Base-by-base conservation (phyloP, 2,329 filamentous ascomycete genomes). In the Exophiala oligosperma region DNA sequence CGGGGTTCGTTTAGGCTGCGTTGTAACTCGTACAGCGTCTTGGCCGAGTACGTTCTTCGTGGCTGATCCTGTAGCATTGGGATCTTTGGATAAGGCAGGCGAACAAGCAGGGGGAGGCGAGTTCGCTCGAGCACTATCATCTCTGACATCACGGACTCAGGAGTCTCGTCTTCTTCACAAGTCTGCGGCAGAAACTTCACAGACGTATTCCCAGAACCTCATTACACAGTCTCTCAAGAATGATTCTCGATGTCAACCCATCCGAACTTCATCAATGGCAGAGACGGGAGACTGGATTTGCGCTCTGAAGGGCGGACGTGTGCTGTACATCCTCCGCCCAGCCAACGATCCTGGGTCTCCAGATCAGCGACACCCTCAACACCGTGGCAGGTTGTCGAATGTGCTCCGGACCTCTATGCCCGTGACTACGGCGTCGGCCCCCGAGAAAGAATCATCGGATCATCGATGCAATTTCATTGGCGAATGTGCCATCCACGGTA, bases 201-300 rank as follows among this genome's bases (percentile, higher is more conserved):
- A 26, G 35, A 6, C 46, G 21, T 62, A 59, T 26, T 37, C 60
- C 12, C 26, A 40, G 4, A 38, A 44, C 5, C 49, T 60, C 43
- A 48, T 54, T 8, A 52, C 54, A 24, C 41, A n/a, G 12, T 53
- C 52, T 14, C 56, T 59, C 23, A 35, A 54, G 23, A 38, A 9
- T 21, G 38, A 29, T 9, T n/a, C 44, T 1, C 52, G 29, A 41
- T 62, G 60, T 44, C 29, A 37, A 17, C 24, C 60, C n/a, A 44
- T 62, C 12, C 53, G 60, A 5, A 62, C 57, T 24, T 59, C 60
- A n/a, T 53, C 60, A 35, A 48, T 52, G 49, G 49, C 59, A 23
- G 49, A 62, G 38, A 29, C 56, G 38, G 56, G 60, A 49, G 60
- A 62, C 28, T 54, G 57, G 56, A 28, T 62, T 23, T 62, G 60